Base-by-base conservation (phyloP, 2,329 filamentous ascomycete genomes). In the Cladophialophora bantiana region DNA sequence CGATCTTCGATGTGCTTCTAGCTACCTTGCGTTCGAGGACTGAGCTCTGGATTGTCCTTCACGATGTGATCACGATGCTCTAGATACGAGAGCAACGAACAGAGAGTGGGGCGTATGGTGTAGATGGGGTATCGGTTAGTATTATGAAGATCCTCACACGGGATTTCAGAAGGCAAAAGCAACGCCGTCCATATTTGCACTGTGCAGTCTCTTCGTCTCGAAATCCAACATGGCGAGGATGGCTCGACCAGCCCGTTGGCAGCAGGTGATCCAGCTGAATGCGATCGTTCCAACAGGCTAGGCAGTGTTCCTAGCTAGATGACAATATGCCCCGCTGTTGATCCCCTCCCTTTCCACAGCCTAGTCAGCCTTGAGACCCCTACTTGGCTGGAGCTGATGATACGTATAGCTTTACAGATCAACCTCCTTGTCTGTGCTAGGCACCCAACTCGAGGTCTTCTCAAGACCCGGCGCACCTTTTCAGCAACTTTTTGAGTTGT, bases 1-100 rank as follows among this genome's bases (percentile, higher is more conserved):
- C 45, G 45, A 50, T 50, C 45, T 50, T 50, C 45, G 45, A 50
- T 50, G 45, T 12, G 45, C 45, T 50, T 50, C 45, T 50, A 48
- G 42, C 42, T 48, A n/a, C 20, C 20, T 13, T 50, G 9, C 20
- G 20, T 20, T 26, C 45, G 20, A 15, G 4, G 45, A 4, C 45
- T 1, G 20, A 50, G 45, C 45, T 50, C 45, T 18, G 13, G 10
- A 50, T 50, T 20, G 26, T 31, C 13, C 10, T 50, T 50, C 10
- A 9, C 13, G 3, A 26, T 50, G 18, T 12, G 45, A 50, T 50
- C 45, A 50, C 18, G 26, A 50, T 3, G 18, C n/a, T 20, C 20
- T 18, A 20, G 42, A 7, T 7, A 50, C 45, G 20, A 50, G 20
- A 18, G 20, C 20, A 50, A 7, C 12, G 26, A 10, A 31, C n/a